Percentiles rank a stretch among this genome's conserved stretches.
Conservation (phyloP, 2,329 filamentous ascomycete genomes). For the Alternaria sp. region DNA sequence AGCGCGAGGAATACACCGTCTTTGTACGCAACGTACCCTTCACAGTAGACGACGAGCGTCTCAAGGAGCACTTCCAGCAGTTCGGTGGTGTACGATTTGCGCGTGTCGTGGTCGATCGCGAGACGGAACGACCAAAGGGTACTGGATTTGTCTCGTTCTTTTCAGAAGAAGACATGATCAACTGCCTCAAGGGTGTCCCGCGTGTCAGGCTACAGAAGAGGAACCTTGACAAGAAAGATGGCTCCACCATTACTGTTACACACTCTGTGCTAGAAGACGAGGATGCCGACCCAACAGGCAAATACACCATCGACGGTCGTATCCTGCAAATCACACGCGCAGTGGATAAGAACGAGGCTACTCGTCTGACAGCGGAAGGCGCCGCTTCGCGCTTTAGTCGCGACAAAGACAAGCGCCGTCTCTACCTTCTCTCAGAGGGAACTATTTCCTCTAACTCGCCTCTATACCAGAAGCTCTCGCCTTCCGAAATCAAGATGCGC, state of each 20-base stretch:
- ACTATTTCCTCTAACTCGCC: constrained; percentile 79
- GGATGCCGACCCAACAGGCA: constrained; percentile 78
- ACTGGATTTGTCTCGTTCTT: constrained; percentile 97
- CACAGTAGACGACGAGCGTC: constrained; percentile 79
- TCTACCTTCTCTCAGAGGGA: constrained; percentile 89
- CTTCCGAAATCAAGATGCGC: constrained; percentile 84
- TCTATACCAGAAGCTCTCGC: constrained; percentile 77
- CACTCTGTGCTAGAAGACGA: constrained; percentile 91
- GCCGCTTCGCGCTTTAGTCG: constrained; percentile 68
- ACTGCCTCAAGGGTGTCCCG: constrained; percentile 79
- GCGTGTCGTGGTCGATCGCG: constrained; percentile 85
- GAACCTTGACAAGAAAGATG: constrained; percentile 47
- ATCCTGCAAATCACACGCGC: constrained; percentile 85
- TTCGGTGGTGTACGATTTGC: constrained; percentile 93
- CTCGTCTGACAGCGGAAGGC: constrained; percentile 75
- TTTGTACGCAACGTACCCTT: constrained; percentile 97
- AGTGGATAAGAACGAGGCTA: constrained; percentile 83
- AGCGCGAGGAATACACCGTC: constrained; percentile 76
- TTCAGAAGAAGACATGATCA: constrained; percentile 74
- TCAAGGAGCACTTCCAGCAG: constrained; percentile 84
- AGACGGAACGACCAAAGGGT: constrained; percentile 85
- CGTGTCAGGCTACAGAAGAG: constrained; percentile 50
- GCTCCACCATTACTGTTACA: constrained; percentile 47
- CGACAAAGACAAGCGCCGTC: constrained; percentile 86
- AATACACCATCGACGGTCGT: constrained; percentile 89